Conservation (phyloP, 2,329 filamentous ascomycete genomes). For the Arthrobotrys megalospora region DNA sequence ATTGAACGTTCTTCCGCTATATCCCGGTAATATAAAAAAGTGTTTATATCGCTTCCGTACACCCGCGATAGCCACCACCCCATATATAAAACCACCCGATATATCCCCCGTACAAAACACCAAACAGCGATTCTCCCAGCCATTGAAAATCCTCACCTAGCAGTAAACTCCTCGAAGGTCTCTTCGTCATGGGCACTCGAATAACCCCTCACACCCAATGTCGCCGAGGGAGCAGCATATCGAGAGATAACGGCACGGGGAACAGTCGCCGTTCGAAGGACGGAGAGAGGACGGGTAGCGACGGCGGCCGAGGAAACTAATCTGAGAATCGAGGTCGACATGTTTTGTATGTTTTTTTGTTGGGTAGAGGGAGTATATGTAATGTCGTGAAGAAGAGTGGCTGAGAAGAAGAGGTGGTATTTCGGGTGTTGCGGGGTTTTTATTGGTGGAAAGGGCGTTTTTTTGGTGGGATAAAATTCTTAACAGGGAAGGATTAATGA, state of each 20-base stretch:
- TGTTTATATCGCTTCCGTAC: conserved; percentile 11
- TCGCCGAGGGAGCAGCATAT: conserved; percentile 65
- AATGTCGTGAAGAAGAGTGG: conserved; percentile 32
- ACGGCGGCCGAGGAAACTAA: conserved; percentile 73
- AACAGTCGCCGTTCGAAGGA: conserved; percentile 66
- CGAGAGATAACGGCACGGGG: conserved; percentile 61
- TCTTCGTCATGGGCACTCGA: conserved; percentile 84
- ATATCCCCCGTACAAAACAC: neutral
- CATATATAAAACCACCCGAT: neutral
- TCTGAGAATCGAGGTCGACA: conserved; percentile 66
- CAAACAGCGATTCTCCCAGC: neutral
- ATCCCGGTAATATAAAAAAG: conserved; percentile 9
- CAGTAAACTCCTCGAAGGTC: conserved; percentile 98
- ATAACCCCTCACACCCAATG: conserved; percentile 73
- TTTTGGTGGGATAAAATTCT: conserved; percentile 30
- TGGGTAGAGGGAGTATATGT: conserved; percentile 15
- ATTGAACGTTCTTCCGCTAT: conserved; percentile 19
- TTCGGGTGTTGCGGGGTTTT: conserved; percentile 60
- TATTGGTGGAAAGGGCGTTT: conserved; percentile 24
- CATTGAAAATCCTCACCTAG: conserved; percentile 78
- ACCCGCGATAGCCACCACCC: neutral
- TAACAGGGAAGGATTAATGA: neutral
- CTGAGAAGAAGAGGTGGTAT: conserved; percentile 30
- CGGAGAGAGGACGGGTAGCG: conserved; percentile 71
- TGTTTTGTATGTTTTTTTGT: conserved; percentile 55